Evolutionary conservation across 1,284 basidiomycete genomes (phyloP), one percentile per base, ranked within the genome.

Genomic region (Cutaneotrichosporon sp.): DNA sequence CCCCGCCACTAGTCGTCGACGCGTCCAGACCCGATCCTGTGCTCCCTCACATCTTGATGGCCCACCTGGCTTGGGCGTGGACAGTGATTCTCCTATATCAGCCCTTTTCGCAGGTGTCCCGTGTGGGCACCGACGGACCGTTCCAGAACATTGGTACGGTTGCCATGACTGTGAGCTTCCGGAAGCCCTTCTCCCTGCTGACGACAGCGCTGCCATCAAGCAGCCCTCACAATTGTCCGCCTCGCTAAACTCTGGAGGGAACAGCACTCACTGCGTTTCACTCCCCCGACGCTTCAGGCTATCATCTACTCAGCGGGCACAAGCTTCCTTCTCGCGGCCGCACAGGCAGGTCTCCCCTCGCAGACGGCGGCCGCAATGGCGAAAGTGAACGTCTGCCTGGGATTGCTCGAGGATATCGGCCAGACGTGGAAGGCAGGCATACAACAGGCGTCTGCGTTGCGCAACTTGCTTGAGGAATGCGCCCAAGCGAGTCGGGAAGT

Each of bases 241-340:
- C 75, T 85, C 1, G 72, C 82, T 3, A 76, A 73, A 1, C 79
- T 79, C 3, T 86, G 82, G 81, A 76, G 79, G 41, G 70, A 71
- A 9, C 76, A 81, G 16, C 85, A 85, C 62, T 76, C 77, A 1
- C 73, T 86, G 4, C 82, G 84, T 25, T 84, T 80, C 61, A 76
- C 79, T 16, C 82, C 84, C 0, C 79, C 85, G 39, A 84, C 83
- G 5, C 75, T 83, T 42, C 76, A 84, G 25, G 84, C 86, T 61
- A 79, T 81, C 39, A 76, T 82, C 44, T 87, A 85, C 66, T 79
- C 81, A 7, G 82, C 84, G 0, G 84, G 84, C 16, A 86, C 84
- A 4, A 46, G 46, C 7, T 55, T 59, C 43, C 33, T 59, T 2
- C 47, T 59, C 12, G 52, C 57, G 0, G 52, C 57, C 1, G 52